Evolutionary conservation across 164 flowering plant species (phyloP).

Genomic region (Vitis rupestris): DNA sequence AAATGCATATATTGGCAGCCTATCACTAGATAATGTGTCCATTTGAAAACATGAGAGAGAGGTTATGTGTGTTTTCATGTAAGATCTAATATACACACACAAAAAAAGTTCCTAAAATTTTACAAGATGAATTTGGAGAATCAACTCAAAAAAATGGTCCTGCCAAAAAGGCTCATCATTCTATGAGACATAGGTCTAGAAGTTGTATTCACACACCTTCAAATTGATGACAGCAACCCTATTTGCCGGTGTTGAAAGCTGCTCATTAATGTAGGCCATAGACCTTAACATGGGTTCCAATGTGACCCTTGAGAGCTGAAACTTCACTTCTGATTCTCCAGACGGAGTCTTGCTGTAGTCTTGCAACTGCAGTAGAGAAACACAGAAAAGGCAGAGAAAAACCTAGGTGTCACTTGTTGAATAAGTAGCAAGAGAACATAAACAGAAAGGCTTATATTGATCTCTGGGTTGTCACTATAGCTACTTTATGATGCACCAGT

Average conservation of each 20-base stretch:
- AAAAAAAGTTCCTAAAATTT: neutral
- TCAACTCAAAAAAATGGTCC: neutral
- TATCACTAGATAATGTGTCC: too few species aligned
- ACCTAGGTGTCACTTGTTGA: neutral
- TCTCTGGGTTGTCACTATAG: neutral
- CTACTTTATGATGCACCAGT: neutral
- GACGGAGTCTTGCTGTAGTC: conserved; percentile 67
- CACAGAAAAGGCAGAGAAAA: neutral
- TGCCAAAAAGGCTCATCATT: neutral
- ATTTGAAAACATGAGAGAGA: too few species aligned
- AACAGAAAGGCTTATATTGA: too few species aligned
- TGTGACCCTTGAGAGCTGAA: conserved; percentile 66
- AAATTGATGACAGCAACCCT: conserved; percentile 69
- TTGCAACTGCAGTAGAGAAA: conserved; percentile 49
- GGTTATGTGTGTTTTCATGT: neutral
- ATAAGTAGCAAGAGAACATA: neutral
- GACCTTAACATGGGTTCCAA: conserved; percentile 82
- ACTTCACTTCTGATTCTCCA: conserved; percentile 72
- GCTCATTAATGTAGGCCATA: conserved; percentile 78
- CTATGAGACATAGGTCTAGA: neutral
- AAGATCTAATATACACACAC: neutral
- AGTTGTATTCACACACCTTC: conserved; percentile 39
- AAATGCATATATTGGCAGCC: too few species aligned
- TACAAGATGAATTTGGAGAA: too few species aligned
- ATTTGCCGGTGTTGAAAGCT: conserved; percentile 62